These are phyloP conservation scores for Haplographium delicatum DNA, from an alignment of 495 filamentous ascomycete genomes.

Conservation along the genomic window DNA sequence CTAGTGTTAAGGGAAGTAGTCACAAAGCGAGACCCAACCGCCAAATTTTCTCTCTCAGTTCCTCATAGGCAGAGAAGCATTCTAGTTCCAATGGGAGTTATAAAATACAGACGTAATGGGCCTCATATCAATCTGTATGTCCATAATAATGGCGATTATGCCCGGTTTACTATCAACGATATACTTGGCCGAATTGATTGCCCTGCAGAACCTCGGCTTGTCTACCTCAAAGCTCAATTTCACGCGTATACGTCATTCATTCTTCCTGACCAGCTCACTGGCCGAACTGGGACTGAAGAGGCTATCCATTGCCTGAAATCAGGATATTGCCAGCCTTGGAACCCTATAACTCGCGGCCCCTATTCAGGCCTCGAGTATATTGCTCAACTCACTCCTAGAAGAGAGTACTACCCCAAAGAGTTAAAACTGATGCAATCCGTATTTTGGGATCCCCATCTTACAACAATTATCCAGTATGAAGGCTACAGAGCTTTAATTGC, in stretches of 20 bases:
- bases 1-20: slow-evolving; percentile 37
- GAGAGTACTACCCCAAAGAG: slow-evolving; percentile 52
- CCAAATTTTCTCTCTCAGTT: neutral
- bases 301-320: slow-evolving; percentile 45
- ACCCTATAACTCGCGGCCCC: slow-evolving; percentile 19
- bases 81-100: slow-evolving; percentile 12
- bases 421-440: slow-evolving; percentile 27
- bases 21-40: neutral
- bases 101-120: neutral
- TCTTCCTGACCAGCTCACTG: slow-evolving; percentile 52
- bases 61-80: slow-evolving; percentile 7
- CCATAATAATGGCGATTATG: slow-evolving; percentile 10
- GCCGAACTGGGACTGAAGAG: slow-evolving; percentile 56
- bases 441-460: slow-evolving; percentile 28
- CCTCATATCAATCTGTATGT: neutral
- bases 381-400: slow-evolving; percentile 40
- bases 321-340: slow-evolving; percentile 41
- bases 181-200: slow-evolving; percentile 41
- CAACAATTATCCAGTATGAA: slow-evolving; percentile 51
- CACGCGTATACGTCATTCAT: slow-evolving; percentile 56
- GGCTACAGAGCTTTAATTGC: slow-evolving; percentile 34
- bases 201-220: slow-evolving; percentile 38
- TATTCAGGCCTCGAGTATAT: slow-evolving; percentile 32
- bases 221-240: slow-evolving; percentile 47
- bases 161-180: slow-evolving; percentile 41